These are phyloP conservation scores for Tulasnella sp. DNA, from an alignment of 768 basidiomycete genomes.

Conservation along the genomic window DNA sequence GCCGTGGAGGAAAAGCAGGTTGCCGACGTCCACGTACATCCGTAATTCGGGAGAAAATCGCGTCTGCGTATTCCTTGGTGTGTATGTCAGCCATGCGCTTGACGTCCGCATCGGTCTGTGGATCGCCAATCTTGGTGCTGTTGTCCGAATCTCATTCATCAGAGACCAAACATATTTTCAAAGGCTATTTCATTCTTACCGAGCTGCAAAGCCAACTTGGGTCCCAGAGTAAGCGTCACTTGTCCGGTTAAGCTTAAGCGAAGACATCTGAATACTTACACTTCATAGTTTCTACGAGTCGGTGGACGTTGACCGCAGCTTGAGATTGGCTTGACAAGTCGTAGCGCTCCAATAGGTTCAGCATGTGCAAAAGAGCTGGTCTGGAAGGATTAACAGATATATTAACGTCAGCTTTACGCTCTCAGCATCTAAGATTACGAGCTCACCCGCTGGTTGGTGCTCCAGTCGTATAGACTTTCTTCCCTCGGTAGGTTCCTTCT, in stretches of 20 bases:
- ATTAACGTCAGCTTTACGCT: not conserved
- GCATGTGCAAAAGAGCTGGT: constrained; percentile 79
- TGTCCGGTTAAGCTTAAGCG: constrained; percentile 15
- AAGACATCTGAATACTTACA: constrained; percentile 39
- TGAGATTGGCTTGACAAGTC: constrained; percentile 41
- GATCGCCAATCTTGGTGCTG: constrained; percentile 81
- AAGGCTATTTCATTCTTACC: constrained; percentile 30
- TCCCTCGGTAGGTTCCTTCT: constrained; percentile 64
- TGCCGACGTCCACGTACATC: constrained; percentile 50
- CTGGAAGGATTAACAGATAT: constrained; percentile 42
- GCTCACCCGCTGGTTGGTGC: constrained; percentile 51
- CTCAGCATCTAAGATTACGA: not conserved
- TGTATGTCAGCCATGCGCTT: constrained; percentile 54
- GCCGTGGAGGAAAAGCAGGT: not conserved
- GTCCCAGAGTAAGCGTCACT: not conserved
- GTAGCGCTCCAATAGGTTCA: constrained; percentile 85
- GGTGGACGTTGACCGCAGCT: constrained; percentile 63
- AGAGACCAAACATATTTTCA: too few relatives aligned
- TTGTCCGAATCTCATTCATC: not conserved
- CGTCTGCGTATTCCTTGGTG: constrained; percentile 58
- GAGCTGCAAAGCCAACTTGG: constrained; percentile 61
- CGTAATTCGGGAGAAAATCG: constrained; percentile 61
- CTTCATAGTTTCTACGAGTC: constrained; percentile 78
- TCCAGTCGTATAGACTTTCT: constrained; percentile 74
- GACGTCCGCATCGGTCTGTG: constrained; percentile 52